Base-by-base conservation (phyloP, 1,284 basidiomycete species). In the Boletus smithii region DNA sequence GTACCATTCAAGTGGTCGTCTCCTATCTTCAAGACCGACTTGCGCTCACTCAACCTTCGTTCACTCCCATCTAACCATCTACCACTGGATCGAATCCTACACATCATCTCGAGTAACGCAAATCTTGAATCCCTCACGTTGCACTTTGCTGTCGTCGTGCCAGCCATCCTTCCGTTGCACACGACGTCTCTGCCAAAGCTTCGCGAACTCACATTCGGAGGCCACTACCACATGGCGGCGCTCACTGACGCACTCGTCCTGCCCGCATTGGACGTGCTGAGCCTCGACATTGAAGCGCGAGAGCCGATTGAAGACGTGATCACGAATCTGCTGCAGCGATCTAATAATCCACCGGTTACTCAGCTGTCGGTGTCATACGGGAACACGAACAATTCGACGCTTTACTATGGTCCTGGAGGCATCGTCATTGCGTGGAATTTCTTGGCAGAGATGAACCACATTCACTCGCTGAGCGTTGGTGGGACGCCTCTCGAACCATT, bases 1-100 rank as follows among this genome's bases (percentile, higher is more conserved):
- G 76, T 82, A 3, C 84, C 85, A 0, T 88, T 88, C 72, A 84
- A 80, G 62, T 85, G 83, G 79, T 81, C 79, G 3, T 81, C 84
- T 0, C 79, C 83, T 1, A 76, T 86, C 67, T 75, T 87, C 55
- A 71, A 71, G 26, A 68, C 71, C 2, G 76, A 79, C 51, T 70
- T 88, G 8, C 73, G 70, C 27, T 71, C 73, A 3, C 71, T 88
- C 42, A 78, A 76, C 45, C 72, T 88, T 31, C 80, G 80, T 18
- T 75, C 81, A 1, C 75, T 85, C n/a, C 81, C 81, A 11, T 77
- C 74, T 2, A 72, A 73, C 11, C 77, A 80, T 51, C 69, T 84
- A 40, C 76, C 82, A 0, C 64, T 88, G 9, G 83, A 88, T 58
- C 76, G 83, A 18, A 74, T 88, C 38, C 65, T 85, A 10, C 71